Evolutionary conservation across 441 rosid species (phyloP), one percentile per base, ranked within the genome.

Genomic region (Sinapis alba): DNA sequence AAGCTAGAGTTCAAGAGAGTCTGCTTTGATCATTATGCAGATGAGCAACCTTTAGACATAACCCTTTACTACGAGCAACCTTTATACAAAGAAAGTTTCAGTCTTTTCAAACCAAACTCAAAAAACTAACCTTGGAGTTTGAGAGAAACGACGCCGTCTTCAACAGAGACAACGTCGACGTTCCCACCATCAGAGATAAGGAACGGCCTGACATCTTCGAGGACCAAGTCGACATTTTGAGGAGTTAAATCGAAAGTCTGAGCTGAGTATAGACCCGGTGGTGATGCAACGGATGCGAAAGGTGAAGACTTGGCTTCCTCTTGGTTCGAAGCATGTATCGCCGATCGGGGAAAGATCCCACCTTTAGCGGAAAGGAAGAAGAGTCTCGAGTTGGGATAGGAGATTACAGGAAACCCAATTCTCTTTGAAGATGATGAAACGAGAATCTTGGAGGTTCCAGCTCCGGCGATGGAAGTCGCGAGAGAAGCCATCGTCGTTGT

Each of bases 101-200:
- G 21, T 50, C 56, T 50, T 50, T 3, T 16, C 56, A 16, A 50
- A 50, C 21, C 5, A 50, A 50, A 50, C 56, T 50, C 10, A 50
- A 7, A 7, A 16, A 5, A 16, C 64, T 15, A 32, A 90, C 97
- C 99, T 85, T 88, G 92, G 62, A 95, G 98, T 77, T 89, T 85
- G 65, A 95, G 93, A 34, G 94, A 86, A 62, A 95, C 79, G 18
- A 95, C 82, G 3, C 96, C 97, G 19, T 92, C 89, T 59, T 90
- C 98, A 45, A 92, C 94, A 7, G 98, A 86, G 24, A 92, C 93
- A 45, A 91, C 98, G 56, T 89, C 92, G 41, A 87, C 89, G 72
- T 89, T 82, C 7, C 90, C 92, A 6, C 92, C 94, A 26, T 87
- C 94, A 9, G 94, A 43, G 34, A 89, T 86, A 32, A 86, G 63